Evolutionary conservation across 1,284 basidiomycete genomes (phyloP).

Genomic region (Boletus mariae): DNA sequence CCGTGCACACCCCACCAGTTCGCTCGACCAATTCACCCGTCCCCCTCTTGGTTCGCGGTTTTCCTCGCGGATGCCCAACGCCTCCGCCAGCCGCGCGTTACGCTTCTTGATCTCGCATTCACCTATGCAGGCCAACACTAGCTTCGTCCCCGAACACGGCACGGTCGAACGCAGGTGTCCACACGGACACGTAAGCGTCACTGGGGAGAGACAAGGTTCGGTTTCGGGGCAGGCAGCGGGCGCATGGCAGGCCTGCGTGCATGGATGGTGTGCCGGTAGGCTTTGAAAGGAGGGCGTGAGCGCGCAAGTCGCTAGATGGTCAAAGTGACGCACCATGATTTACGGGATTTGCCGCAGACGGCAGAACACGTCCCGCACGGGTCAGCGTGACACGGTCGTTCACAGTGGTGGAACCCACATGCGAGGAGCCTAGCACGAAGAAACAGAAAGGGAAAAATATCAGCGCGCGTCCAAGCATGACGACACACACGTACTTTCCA

Average conservation of each 20-base stretch:
- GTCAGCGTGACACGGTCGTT: constrained; percentile 73
- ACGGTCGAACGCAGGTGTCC: constrained; percentile 72
- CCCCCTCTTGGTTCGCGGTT: constrained; percentile 31
- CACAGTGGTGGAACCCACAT: constrained; percentile 87
- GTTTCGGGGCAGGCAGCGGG: constrained; percentile 79
- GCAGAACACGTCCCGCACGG: constrained; percentile 75
- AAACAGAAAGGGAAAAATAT: neutral
- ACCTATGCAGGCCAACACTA: constrained; percentile 68
- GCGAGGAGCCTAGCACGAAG: constrained; percentile 48
- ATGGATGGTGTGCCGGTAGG: constrained; percentile 64
- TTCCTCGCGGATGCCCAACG: constrained; percentile 72
- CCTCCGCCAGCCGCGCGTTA: constrained; percentile 83
- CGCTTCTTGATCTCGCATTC: constrained; percentile 82
- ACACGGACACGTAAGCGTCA: constrained; percentile 75
- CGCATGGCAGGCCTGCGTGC: constrained; percentile 77
- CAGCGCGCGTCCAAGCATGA: neutral
- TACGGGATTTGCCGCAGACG: constrained; percentile 79
- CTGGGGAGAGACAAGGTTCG: constrained; percentile 65
- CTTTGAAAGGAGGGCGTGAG: constrained; percentile 30
- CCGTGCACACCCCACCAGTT: constrained; percentile 58
- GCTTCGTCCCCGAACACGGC: constrained; percentile 53
- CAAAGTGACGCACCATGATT: constrained; percentile 60
- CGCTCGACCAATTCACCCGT: constrained; percentile 56
- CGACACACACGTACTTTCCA: constrained; percentile 50
- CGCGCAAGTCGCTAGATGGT: neutral